Evolutionary conservation across 1,139 yeast species (phyloP), one percentile per base, ranked within the genome.

Genomic region (Suhomyces terraborum): DNA sequence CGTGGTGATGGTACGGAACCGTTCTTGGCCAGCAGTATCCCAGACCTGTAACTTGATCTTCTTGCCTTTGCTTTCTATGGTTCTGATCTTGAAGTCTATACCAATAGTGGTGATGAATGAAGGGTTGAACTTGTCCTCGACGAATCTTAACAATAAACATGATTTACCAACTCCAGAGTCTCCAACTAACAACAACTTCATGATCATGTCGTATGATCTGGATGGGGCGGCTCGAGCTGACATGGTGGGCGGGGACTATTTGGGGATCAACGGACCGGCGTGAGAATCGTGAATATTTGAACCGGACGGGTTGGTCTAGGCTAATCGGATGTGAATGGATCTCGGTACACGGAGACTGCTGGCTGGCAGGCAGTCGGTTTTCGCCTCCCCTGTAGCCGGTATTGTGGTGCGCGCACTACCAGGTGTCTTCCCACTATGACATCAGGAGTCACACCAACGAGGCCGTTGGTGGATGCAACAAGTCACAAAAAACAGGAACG

Each of bases 21-120:
- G 79, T 67, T 93, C 98, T 69, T 93, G 98, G 20, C 98, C 98
- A 6, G 98, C 98, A 28, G 98, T 93, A 65, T 93, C 98, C 98
- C 98, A 93, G 32, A 93, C 89, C 66, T 93, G 98, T 59, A 93
- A 78, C 69, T 93, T 93, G 66, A 94, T 87, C 55, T 85, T 84
- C 67, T 88, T 87, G 45, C 96, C 96, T 53, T 91, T 93, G 54
- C 93, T 79, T 56, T 91, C 97, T 53, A 91, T 89, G 30, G 98
- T 91, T 67, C 97, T 85, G 64, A 94, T 91, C 72, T 94, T 93
- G 77, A 93, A 93, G 66, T 93, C 98, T 61, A 93, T 93, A 42
- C 98, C 98, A 59, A 93, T 93, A 39, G 98, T 93, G 46, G 98
- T 89, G 66, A 93, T 93, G 65, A 91, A 93, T 26, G 94, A 82